Evolutionary conservation across 1,284 basidiomycete species (phyloP), one percentile per base, ranked within the genome.

Genomic region (Nidula niveotomentosa): DNA sequence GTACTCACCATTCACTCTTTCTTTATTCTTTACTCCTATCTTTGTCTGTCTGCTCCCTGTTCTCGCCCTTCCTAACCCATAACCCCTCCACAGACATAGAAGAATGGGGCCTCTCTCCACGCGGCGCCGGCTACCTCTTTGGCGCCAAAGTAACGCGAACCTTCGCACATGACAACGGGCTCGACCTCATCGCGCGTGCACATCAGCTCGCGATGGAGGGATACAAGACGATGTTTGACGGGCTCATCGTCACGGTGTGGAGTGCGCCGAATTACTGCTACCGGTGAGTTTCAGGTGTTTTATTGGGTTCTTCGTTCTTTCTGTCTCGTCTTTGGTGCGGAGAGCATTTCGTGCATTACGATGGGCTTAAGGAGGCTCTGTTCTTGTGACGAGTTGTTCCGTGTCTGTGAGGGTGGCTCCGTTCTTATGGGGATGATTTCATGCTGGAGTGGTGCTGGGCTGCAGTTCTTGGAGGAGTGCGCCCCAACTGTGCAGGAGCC

Each of bases 171-270:
- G 83, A 87, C 61, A 99, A 99, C 67, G 88, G 87, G 45, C 90
- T 99, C 60, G 94, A 98, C 74, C 83, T 99, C 57, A 95, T 99
- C 65, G 96, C 96, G 4, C 80, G 97, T 48, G 97, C 96, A 10
- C 96, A 99, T 76, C 96, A 99, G 69, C 86, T 99, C 23, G 96
- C 96, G 2, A 96, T 98, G 90, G 96, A 99, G 71, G 96, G 96
- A 4, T 98, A 93, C 77, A 98, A 98, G 74, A 82, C 96, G 69
- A 98, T 98, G 95, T 98, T 98, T 64, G 95, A 98, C 69, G 80
- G 86, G 56, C 90, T 88, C 39, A 96, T 99, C 62, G 97, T 99
- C 8, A 99, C 97, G 1, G 96, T 99, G 17, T 99, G 96, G 96
- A 95, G 92, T 65, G 97, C 96, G 1, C 96, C 96, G 2, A 99